Conservation (phyloP, 805 yeast species). For the Ogataea pini region DNA sequence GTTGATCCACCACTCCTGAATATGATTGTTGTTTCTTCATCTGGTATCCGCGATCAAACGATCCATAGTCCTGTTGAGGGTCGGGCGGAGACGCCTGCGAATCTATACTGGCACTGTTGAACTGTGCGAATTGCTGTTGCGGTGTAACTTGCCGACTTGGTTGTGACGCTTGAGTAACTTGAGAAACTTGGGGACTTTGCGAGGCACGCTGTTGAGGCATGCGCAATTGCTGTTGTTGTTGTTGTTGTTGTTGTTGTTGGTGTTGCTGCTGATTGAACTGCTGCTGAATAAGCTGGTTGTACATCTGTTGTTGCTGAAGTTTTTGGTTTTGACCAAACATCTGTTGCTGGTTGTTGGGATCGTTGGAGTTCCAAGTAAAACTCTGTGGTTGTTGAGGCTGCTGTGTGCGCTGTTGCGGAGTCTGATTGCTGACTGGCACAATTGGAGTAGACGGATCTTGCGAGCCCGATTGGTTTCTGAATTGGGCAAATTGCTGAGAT, state of each 20-base stretch:
- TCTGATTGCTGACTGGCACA: conserved; percentile 4
- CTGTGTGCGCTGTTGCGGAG: neutral
- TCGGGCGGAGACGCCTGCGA: conserved; percentile 34
- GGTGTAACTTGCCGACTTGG: conserved; percentile 18
- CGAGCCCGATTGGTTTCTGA: conserved; percentile 16
- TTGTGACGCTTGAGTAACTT: conserved; percentile 2
- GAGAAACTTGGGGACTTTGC: conserved; percentile 16
- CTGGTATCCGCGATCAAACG: conserved; percentile 28
- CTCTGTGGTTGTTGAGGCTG: conserved; percentile 6
- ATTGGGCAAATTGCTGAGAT: conserved; percentile 17
- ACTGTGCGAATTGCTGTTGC: conserved; percentile 21
- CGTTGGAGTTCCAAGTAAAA: conserved; percentile 14
- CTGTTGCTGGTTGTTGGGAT: conserved; percentile 29
- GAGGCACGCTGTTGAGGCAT: conserved; percentile 14
- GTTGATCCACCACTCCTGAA: conserved; percentile 12
- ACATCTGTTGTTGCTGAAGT: conserved; percentile 5
- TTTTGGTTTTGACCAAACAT: conserved; percentile 19
- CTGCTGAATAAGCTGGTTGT: conserved; percentile 5
- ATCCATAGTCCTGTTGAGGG: conserved; percentile 30
- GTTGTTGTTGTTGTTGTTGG: conserved; percentile 11
- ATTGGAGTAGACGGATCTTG: conserved; percentile 14
- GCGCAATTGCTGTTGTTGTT: conserved; percentile 9
- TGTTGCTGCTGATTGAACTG: conserved; percentile 14
- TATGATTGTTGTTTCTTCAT: conserved; percentile 19
- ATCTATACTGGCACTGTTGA: conserved; percentile 17